phyloP scores from a whole-genome alignment of 129 eudicot species.

The Logfia minima region DNA sequence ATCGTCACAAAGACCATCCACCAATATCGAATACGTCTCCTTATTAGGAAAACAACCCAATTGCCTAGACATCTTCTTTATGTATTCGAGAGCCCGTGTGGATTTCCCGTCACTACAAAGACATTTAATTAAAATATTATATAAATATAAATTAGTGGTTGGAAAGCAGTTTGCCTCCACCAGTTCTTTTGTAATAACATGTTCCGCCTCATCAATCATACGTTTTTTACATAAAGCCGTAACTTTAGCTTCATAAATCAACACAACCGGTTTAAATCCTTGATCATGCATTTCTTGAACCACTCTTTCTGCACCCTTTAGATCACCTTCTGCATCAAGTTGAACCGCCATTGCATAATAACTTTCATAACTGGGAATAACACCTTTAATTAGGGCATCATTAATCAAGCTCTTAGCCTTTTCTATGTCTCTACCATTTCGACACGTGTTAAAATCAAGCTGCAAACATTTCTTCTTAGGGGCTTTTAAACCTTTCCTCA shows the following conservation, averaged over 20 bases:
- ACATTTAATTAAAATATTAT: constrained; percentile 62
- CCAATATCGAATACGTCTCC: constrained; percentile 58
- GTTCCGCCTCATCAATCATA: constrained; percentile 54
- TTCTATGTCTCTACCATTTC: constrained; percentile 41
- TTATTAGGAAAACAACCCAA: constrained; percentile 60
- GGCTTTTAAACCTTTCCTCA: constrained; percentile 81
- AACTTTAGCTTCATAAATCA: constrained; percentile 73
- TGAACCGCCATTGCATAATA: constrained; percentile 67
- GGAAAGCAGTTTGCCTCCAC: constrained; percentile 65
- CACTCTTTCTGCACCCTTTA: constrained; percentile 55
- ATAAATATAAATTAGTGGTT: constrained; percentile 52
- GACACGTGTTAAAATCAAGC: constrained; percentile 48
- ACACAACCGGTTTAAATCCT: constrained; percentile 53
- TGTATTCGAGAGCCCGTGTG: constrained; percentile 43
- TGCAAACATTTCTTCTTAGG: constrained; percentile 56
- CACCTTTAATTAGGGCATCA: constrained; percentile 74
- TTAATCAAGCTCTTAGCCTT: constrained; percentile 52
- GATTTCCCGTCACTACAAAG: constrained; percentile 52
- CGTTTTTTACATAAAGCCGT: constrained; percentile 51
- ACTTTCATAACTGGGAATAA: constrained; percentile 68
- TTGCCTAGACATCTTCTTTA: constrained; percentile 57
- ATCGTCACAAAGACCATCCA: constrained; percentile 67
- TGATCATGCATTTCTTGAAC: constrained; percentile 62
- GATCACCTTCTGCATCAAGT: constrained; percentile 55
- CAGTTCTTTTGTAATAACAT: constrained; percentile 67